Evolutionary conservation across 345 rosid genomes (phyloP), one percentile per base, ranked within the genome.

Genomic region (Lepidium aucheri): DNA sequence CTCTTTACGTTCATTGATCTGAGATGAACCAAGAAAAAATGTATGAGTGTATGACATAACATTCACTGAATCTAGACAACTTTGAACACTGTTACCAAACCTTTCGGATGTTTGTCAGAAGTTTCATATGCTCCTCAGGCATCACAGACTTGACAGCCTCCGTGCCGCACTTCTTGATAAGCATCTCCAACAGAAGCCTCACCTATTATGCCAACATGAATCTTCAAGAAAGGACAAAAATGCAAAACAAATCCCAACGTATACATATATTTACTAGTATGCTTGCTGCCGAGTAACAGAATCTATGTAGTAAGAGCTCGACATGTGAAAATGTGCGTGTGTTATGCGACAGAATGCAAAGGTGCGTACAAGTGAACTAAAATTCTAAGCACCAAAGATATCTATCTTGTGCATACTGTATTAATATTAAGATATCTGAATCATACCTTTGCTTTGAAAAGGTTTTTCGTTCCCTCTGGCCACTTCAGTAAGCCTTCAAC

Each of bases 41-140:
- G 58, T 20, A 53, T 61, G 57, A 53, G 17, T 32, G 52, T 18
- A 53, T 32, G 51, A 53, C 45, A 70, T 34, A 60, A 30, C 26
- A 33, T 10, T 63, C 20, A 15, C 41, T 53, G 42, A 53, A 40
- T 46, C 17, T 55, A 61, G 1, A 49, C 4, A 60, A 17, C 50
- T 50, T 58, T 64, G 26, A 43, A 65, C 41, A 24, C n/a, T 12
- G 30, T 67, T 18, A 52, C 43, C 62, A 72, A 58, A 94, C 99
- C 96, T 94, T 94, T 67, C 97, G 83, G 55, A 94, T 85, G 76
- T 94, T 90, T n/a, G 87, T 82, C 24, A 94, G 88, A 60, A 90
- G 95, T 74, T 85, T 93, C 92, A 84, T 88, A 80, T 93, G 98
- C 72, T 90, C 95, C 76, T 85, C 90, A 53, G 97, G 97, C 96